Conservation (phyloP, 495 filamentous ascomycete species). For the Penicillium lividum region DNA sequence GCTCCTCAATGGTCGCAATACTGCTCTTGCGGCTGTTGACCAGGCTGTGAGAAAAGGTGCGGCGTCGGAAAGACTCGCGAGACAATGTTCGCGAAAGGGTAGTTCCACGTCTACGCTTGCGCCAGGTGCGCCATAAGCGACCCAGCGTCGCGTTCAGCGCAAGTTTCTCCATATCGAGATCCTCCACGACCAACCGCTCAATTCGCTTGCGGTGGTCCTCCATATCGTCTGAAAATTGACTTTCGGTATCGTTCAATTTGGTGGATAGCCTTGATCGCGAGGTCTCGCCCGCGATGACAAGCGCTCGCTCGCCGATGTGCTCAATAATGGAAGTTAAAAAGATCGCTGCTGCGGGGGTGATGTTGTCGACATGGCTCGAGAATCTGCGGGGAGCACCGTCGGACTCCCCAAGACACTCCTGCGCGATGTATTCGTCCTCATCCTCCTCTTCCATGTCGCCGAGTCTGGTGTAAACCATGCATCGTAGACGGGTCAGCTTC, state of each 20-base stretch:
- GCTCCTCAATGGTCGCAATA: constrained; percentile 38
- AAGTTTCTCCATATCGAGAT: constrained; percentile 89
- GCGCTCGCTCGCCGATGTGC: constrained; percentile 86
- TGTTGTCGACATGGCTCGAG: constrained; percentile 60
- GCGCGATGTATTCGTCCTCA: constrained; percentile 79
- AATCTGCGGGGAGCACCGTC: constrained; percentile 53
- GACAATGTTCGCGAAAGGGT: constrained; percentile 42
- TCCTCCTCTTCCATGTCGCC: constrained; percentile 98
- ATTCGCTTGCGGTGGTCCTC: constrained; percentile 34
- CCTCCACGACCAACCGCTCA: constrained; percentile 78
- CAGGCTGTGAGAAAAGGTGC: constrained; percentile 24
- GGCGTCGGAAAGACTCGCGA: constrained; percentile 47
- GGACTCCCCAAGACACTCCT: constrained; percentile 63
- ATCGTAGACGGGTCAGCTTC: constrained; percentile 87
- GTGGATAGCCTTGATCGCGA: constrained; percentile 67
- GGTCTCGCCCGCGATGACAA: constrained; percentile 86
- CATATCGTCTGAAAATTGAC: constrained; percentile 18
- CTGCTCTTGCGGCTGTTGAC: constrained; percentile 42
- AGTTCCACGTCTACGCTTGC: constrained; percentile 65
- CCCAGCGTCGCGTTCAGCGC: constrained; percentile 86
- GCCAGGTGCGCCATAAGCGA: constrained; percentile 92
- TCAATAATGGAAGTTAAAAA: constrained; percentile 95
- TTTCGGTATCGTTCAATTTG: constrained; percentile 30
- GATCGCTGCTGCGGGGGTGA: constrained; percentile 91
- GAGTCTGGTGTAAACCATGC: constrained; percentile 96